Percentiles rank a stretch among this genome's conserved stretches.
phyloP scores from a whole-genome alignment of 106 monocot genomes.

The Hemerocallis citrina region DNA sequence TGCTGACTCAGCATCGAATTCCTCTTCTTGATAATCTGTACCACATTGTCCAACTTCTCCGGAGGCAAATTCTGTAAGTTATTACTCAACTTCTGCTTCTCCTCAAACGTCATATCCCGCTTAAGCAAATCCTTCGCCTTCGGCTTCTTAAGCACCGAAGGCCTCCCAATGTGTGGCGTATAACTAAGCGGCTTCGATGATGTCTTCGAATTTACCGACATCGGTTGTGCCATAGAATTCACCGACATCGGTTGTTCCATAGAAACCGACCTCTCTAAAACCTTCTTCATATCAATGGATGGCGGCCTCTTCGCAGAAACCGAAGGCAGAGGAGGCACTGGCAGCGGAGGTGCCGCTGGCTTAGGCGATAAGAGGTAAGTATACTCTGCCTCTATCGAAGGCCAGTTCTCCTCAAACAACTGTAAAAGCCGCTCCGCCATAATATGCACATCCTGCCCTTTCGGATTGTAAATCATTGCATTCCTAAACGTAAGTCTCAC shows the following conservation, averaged over 20 bases:
- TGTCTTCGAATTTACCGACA: constrained; percentile 33
- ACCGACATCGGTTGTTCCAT: constrained; percentile 36
- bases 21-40: constrained; percentile 96
- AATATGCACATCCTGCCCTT: constrained; percentile 73
- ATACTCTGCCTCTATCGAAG: constrained; percentile 48
- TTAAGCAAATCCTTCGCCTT: constrained; percentile 88
- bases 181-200: constrained; percentile 22
- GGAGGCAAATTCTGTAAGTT: constrained; percentile 82
- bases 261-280: constrained; percentile 69
- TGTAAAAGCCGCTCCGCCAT: constrained; percentile 70
- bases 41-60: constrained; percentile 79
- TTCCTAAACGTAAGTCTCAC: constrained; percentile 79
- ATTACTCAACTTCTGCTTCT: constrained; percentile 86
- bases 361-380: constrained; percentile 6
- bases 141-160: constrained; percentile 70
- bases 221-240: too few relatives aligned
- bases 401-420: constrained; percentile 76
- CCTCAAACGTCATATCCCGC: constrained; percentile 96
- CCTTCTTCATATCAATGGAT: constrained; percentile 32
- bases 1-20: constrained; percentile 74
- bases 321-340: constrained; percentile 3
- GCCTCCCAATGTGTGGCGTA: constrained; percentile 20
- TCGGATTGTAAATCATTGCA: constrained; percentile 88
- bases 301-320: constrained; percentile 28
- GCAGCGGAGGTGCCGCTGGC: too few relatives aligned